Evolutionary conservation across 208 protist genomes (phyloP).

Genomic region (Leishmania martiniquensis): DNA sequence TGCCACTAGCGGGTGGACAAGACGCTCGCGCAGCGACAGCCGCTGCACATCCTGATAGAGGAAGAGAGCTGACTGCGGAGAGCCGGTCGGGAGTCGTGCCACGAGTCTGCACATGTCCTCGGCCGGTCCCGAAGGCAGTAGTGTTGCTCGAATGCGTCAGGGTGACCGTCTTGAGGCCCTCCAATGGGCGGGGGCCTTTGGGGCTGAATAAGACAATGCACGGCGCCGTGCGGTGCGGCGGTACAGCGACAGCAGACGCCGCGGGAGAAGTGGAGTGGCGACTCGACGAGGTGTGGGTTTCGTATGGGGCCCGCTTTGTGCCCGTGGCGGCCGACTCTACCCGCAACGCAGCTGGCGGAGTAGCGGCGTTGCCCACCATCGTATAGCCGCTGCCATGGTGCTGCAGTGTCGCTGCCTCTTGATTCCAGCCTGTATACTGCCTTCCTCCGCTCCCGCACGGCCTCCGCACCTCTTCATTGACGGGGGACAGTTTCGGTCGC

Average conservation of each 20-base stretch:
- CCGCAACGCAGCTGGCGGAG: not conserved
- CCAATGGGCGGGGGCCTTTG: conserved; percentile 73
- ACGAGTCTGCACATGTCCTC: not conserved
- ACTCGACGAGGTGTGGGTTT: not conserved
- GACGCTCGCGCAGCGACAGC: not conserved
- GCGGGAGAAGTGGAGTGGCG: not conserved
- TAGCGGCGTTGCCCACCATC: not conserved
- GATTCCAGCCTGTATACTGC: not conserved
- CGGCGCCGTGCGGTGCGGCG: conserved; percentile 6
- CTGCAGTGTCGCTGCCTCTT: not conserved
- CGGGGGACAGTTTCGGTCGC: not conserved
- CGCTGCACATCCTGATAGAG: not conserved
- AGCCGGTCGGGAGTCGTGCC: not conserved
- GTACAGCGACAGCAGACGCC: not conserved
- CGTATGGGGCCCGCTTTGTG: not conserved
- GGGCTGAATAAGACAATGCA: conserved; percentile 76
- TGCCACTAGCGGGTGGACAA: not conserved
- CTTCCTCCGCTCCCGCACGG: not conserved
- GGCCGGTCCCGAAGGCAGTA: not conserved
- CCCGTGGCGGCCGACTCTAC: not conserved
- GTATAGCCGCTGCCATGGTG: not conserved
- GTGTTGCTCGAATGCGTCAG: not conserved
- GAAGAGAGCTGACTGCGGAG: not conserved
- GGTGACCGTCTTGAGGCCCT: conserved; percentile 43
- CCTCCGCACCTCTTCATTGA: not conserved